Evolutionary conservation across 345 rosid genomes (phyloP).

Genomic region (Eucalyptus marginata): DNA sequence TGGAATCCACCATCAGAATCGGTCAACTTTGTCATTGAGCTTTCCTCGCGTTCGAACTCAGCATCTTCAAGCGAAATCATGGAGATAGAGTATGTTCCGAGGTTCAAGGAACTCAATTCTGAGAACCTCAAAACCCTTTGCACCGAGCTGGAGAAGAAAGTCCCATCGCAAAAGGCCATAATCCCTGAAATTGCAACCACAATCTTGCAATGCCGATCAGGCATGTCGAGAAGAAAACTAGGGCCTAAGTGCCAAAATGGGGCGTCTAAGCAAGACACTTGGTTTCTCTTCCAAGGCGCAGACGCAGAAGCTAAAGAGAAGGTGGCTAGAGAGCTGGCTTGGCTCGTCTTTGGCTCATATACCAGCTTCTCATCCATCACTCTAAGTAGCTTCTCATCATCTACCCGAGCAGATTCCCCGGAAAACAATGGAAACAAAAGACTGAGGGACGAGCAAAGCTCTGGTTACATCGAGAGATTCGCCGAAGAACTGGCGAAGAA

Average conservation of each 20-base stretch:
- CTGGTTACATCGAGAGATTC: background rate
- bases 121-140: slow-evolving; percentile 43
- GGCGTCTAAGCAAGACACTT: slow-evolving; percentile 53
- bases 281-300: slow-evolving; percentile 70
- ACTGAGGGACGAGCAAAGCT: background rate
- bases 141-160: slow-evolving; percentile 54
- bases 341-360: slow-evolving; percentile 43
- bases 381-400: background rate
- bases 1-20: background rate
- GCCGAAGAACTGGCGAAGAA: background rate
- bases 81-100: slow-evolving; percentile 41
- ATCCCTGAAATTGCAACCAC: slow-evolving; percentile 42
- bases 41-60: slow-evolving; percentile 42
- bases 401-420: background rate
- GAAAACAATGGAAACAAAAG: background rate
- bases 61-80: slow-evolving; percentile 56
- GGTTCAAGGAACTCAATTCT: slow-evolving; percentile 47
- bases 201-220: slow-evolving; percentile 66
- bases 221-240: slow-evolving; percentile 31
- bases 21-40: background rate
- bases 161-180: slow-evolving; percentile 59
- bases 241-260: background rate
- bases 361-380: slow-evolving; percentile 8
- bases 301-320: slow-evolving; percentile 63
- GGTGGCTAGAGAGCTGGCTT: slow-evolving; percentile 58